Percentiles rank a stretch among this genome's conserved stretches.
phyloP scores from a whole-genome alignment of 305 asterid species.

The Fraxinus floribunda region DNA sequence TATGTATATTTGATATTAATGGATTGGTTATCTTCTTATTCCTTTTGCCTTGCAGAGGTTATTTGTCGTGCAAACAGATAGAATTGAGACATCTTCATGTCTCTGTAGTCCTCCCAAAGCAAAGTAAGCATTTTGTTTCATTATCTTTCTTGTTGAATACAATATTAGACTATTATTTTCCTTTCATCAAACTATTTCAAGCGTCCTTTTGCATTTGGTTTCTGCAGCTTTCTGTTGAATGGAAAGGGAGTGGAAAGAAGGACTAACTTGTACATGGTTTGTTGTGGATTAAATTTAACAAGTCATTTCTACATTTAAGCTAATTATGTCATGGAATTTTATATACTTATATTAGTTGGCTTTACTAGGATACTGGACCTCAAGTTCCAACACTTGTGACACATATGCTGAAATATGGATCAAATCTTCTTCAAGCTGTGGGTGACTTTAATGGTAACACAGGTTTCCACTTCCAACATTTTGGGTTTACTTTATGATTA shows the following conservation, averaged over 20 bases:
- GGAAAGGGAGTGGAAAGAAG: constrained; percentile 73
- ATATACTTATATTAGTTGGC: constrained; percentile 15
- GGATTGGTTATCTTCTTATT: constrained; percentile 29
- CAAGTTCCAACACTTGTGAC: constrained; percentile 71
- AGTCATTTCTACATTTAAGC: constrained; percentile 7
- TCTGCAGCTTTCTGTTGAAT: constrained; percentile 80
- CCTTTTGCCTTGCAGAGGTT: constrained; percentile 61
- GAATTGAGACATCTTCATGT: constrained; percentile 70
- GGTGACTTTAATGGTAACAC: constrained; percentile 81
- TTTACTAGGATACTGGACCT: constrained; percentile 72
- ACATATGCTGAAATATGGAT: constrained; percentile 66
- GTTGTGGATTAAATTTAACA: constrained; percentile 25
- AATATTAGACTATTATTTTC: neutral
- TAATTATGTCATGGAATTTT: constrained; percentile 22
- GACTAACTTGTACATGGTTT: constrained; percentile 52
- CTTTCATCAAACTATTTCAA: constrained; percentile 16
- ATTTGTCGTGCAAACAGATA: constrained; percentile 69
- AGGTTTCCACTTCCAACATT: constrained; percentile 9
- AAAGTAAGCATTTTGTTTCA: constrained; percentile 47
- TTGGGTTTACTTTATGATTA: constrained; percentile 9
- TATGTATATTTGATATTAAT: neutral
- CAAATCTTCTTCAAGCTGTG: constrained; percentile 86
- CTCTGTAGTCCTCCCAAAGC: constrained; percentile 72
- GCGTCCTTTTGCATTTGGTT: constrained; percentile 13
- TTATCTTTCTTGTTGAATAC: constrained; percentile 1